Base-by-base conservation (phyloP, 352 stramenopile species). In the Blastocystis sp. region DNA sequence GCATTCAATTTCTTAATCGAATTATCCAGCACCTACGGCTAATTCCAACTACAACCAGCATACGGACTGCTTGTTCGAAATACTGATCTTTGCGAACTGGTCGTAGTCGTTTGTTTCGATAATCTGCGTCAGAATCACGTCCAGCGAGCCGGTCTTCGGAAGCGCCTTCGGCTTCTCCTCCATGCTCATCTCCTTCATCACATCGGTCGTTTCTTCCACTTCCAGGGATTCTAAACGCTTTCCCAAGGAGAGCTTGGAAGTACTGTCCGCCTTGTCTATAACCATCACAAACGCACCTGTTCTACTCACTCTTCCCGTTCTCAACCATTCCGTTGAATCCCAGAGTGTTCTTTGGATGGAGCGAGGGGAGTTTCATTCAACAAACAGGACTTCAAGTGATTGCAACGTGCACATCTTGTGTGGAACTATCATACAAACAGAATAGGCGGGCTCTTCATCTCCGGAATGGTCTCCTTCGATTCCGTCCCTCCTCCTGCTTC, bases 121-220 rank as follows among this genome's bases (percentile, higher is more conserved):
- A 79, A 63, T 63, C 45, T 79, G 69, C 19, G 69, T 63, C 2
- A 79, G 42, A 24, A 79, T 21, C 3, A 79, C 69, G 21, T 79
- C 69, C 48, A 79, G n/a, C 1, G 69, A 79, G 28, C 69, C 69
- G 10, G 69, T 64, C 40, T 79, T 79, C 14, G 69, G 69, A 28
- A 61, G 43, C 24, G 62, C 63, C 3, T 43, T 79, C 1, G n/a
- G 17, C 42, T 62, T 79, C 69, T 79, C 40, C 63, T 62, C 38
- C 2, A 19, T 65, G 17, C 28, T 17, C 43, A 79, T 79, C 63
- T 79, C 69, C 11, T 42, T 52, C 40, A 79, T 61, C 21, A 79
- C 24, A 19, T 79, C 69, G 1, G 17, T 64, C n/a, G 48, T n/a
- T 64, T 79, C 69, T 24, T 79, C 69, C 48, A 34, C 9, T 28